Evolutionary conservation across 2,329 filamentous ascomycete genomes (phyloP).

Genomic region (Ascochyta rabiei): DNA sequence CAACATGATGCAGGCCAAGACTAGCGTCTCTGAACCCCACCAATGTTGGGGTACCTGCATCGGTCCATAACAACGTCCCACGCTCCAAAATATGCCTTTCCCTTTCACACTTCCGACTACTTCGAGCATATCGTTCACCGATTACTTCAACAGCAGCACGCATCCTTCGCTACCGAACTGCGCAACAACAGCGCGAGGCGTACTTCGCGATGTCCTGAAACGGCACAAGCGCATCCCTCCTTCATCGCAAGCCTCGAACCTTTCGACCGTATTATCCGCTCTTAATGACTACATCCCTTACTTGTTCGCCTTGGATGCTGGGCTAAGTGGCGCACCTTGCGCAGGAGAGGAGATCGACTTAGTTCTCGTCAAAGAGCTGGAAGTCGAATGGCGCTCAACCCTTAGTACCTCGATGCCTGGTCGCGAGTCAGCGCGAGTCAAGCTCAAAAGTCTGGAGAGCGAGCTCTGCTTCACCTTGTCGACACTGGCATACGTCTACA

Average conservation of each 20-base stretch:
- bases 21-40: constrained; percentile 26
- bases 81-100: constrained; percentile 73
- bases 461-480: constrained; percentile 82
- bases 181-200: constrained; percentile 81
- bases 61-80: constrained; percentile 15
- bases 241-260: constrained; percentile 70
- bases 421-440: constrained; percentile 69
- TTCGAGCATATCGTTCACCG: constrained; percentile 81
- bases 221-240: constrained; percentile 85
- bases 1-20: constrained; percentile 15
- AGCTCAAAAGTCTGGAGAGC: constrained; percentile 76
- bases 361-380: constrained; percentile 69
- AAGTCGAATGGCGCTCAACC: constrained; percentile 81
- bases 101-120: constrained; percentile 89
- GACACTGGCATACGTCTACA: constrained; percentile 76
- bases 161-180: constrained; percentile 87
- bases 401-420: constrained; percentile 65
- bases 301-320: constrained; percentile 76
- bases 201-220: constrained; percentile 84
- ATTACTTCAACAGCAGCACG: constrained; percentile 76
- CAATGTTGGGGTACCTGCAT: constrained; percentile 35
- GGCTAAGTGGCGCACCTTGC: constrained; percentile 64
- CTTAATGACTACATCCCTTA: constrained; percentile 83
- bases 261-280: constrained; percentile 71
- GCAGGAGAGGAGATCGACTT: constrained; percentile 70